Conservation (phyloP, 73 alveolate genomes). For the Symbiodinium pilosum region DNA sequence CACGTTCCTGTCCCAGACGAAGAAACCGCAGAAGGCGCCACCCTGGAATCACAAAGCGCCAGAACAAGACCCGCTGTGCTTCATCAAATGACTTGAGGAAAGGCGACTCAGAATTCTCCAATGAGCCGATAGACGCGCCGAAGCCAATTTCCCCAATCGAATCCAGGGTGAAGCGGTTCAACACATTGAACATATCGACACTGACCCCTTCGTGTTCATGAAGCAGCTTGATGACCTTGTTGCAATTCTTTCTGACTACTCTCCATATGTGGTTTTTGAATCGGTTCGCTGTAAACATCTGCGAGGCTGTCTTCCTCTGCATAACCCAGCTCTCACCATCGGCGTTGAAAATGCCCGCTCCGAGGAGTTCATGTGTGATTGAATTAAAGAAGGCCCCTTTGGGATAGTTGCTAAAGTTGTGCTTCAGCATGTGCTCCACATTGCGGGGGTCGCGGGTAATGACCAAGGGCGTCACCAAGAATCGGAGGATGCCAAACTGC, state of each 20-base stretch:
- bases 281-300: not conserved
- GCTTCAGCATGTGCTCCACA: constrained; percentile 6
- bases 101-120: constrained; percentile 14
- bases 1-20: not conserved
- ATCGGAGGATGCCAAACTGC: constrained; percentile 6
- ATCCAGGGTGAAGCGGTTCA: constrained; percentile 35
- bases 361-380: not conserved
- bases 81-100: constrained; percentile 13
- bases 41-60: constrained; percentile 14
- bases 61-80: constrained; percentile 25
- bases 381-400: not conserved
- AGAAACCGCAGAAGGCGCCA: constrained; percentile 7
- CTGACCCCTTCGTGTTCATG: not conserved
- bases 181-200: not conserved
- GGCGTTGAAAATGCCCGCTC: constrained; percentile 28
- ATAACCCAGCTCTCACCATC: constrained; percentile 8
- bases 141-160: constrained; percentile 4
- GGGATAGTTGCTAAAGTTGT: not conserved
- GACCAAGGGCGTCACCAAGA: constrained; percentile 1
- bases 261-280: constrained; percentile 5
- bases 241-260: constrained; percentile 54
- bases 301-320: constrained; percentile 2
- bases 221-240: constrained; percentile 46
- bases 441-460: not conserved
- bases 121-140: not conserved